Base-by-base conservation (phyloP, 768 basidiomycete genomes). In the Phlebiopsis flavidoalba region DNA sequence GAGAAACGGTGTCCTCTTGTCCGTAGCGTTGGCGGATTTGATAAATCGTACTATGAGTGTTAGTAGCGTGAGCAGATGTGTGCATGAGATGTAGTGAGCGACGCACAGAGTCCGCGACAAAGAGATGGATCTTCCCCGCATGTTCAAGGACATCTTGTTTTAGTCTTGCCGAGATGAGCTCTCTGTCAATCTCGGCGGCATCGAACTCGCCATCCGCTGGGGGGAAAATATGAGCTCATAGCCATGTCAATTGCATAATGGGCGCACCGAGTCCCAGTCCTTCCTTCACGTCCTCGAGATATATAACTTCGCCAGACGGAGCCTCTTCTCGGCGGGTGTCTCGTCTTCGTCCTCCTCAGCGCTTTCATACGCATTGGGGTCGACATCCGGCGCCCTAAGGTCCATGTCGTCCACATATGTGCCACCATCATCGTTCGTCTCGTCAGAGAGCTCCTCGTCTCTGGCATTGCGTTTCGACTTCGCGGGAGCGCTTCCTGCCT, bases 141-240 rank as follows among this genome's bases (percentile, higher is more conserved):
- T 95, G 87, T 64, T 95, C 89, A 51, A 94, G 73, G 5, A 96
- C 94, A 75, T 98, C 96, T 71, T 94, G 87, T 71, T 94, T 93
- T 63, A 99, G 78, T 58, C 97, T 80, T 19, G 94, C 82, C 48
- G 91, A 91, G 63, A 99, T 91, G 63, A 98, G 79, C 65, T 98
- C 96, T 67, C 85, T 84, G 78, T 99, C 97, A 26, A 98, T 87
- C 66, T 98, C 95, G 1, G 92, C 95, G 5, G 97, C 97, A 71
- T 99, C 96, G 64, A 87, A 95, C 63, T 94, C 94, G 36, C 90
- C 92, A 24, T 95, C 95, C 60, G 87, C 93, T 84, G 10, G 62
- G 22, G 53, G n/a, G n/a, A 26, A 54, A 11, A 19, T 11, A 55
- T 26, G 3, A 47, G 14, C 35, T 55, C 37, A 58, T 17, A 6